Evolutionary conservation across 257 asterid genomes (phyloP), one percentile per base, ranked within the genome.

Genomic region (Anisodus acutangulus): DNA sequence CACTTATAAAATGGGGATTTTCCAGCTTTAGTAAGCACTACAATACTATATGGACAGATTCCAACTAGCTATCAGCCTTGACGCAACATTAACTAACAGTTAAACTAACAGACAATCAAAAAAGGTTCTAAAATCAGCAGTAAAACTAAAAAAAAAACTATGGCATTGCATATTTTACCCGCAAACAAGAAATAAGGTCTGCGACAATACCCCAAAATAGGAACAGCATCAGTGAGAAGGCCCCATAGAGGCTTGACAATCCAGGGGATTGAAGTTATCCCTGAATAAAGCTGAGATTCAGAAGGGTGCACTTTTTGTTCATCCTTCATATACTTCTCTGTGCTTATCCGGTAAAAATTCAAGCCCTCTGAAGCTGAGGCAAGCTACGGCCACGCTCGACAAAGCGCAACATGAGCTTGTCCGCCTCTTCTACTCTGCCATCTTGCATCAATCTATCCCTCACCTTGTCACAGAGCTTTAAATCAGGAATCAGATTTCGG

Each of bases 171-270:
- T 82, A 54, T 22, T 31, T 90, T 93, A 96, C 98, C 99, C 41
- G 98, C 97, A 62, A 97, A 92, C 63, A 92, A 81, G 87, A 96
- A 93, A 88, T 96, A 96, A 84, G 99, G 98, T 59, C 95, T 93
- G 88, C 99, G 87, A 67, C 87, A 97, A 89, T 89, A 94, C 83
- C 99, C 99, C 80, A 74, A 88, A 88, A 96, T 90, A 47, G 98
- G 98, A 84, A 94, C 92, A 76, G 92, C 97, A 84, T 96, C 99
- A 16, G 99, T 96, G 41, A 96, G 90, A 84, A 96, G 89, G 37
- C 99, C 98, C 99, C 99, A 96, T 15, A 96, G 85, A 19, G 99
- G 99, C 70, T 96, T 94, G 6, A 96, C 94, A 86, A 96, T 94
- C 98, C 99, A 96, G 60, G 98, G 99, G 83, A 96, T 91, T 17